Evolutionary conservation across 2,329 filamentous ascomycete genomes (phyloP), one percentile per base, ranked within the genome.

Genomic region (Magnaporthiopsis incrustans): DNA sequence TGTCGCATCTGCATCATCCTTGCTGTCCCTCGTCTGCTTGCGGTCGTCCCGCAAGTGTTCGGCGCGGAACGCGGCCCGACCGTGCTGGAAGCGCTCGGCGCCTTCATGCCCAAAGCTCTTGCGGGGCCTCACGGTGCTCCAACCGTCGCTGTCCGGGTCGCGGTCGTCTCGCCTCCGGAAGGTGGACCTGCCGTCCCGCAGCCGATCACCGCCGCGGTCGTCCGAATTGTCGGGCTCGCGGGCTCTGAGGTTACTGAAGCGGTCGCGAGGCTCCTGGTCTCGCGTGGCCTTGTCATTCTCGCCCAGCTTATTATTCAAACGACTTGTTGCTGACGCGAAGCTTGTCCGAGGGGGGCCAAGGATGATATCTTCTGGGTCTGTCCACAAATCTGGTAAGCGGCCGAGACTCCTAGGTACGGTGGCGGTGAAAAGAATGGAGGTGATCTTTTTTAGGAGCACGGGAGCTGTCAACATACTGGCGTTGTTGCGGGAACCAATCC

Each of bases 301-400:
- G 18, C 77, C 76, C 65, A 61, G 18, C 53, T 81, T 79, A 63
- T 76, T 74, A 57, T 71, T 73, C 66, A 85, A 82, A 63, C 80
- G 76, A 38, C 84, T 79, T 65, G 89, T 90, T 27, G 89, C 84
- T 1, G 92, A 96, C 63, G 91, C 86, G 75, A 97, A 97, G 59
- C 87, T 86, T 60, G 87, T 91, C 74, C 91, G 90, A 1, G 92
- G 91, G 26, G 92, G 92, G 18, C 91, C 92, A 65, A 97, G 89
- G 65, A 95, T 84, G 65, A 96, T 89, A 68, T 96, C 92, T 70
- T 96, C 93, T 71, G 85, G 78, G 73, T 85, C 86, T 89, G 35
- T 58, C 33, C 57, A 30, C 7, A 12, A 35, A 4, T 26, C 25
- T 25, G 22, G 32, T 59, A 30, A 63, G 62, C 32, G 25, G 12